Conservation (phyloP, 1,284 basidiomycete genomes). For the Cryptococcus amylolentus region DNA sequence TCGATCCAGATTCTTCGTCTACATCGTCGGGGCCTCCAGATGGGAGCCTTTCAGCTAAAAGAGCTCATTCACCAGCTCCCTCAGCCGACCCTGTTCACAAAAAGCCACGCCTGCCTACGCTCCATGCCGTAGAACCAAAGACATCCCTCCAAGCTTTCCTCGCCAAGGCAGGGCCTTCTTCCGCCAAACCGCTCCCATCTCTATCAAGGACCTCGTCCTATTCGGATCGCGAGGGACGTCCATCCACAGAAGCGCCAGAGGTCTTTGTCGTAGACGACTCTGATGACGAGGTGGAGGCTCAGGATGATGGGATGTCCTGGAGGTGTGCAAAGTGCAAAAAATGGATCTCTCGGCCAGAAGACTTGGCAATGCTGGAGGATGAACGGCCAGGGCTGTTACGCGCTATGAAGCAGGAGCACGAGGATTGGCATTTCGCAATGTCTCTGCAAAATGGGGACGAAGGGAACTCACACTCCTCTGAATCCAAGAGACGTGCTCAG, state of each 20-base stretch:
- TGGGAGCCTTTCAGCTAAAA: not conserved
- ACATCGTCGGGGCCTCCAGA: not conserved
- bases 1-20: too few relatives aligned
- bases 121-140: conserved; percentile 19
- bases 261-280: conserved; percentile 23
- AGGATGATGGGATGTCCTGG: conserved; percentile 12
- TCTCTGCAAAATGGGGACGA: conserved; percentile 56
- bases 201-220: not conserved
- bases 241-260: conserved; percentile 7
- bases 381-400: conserved; percentile 53
- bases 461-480: not conserved
- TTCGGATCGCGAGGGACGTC: conserved; percentile 19
- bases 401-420: conserved; percentile 65
- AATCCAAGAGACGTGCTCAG: not conserved
- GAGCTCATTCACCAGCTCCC: conserved; percentile 15
- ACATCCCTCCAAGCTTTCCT: conserved; percentile 34
- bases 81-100: conserved; percentile 11
- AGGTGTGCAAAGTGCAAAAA: conserved; percentile 29
- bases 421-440: conserved; percentile 81
- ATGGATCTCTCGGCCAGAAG: conserved; percentile 11
- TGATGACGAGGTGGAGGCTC: conserved; percentile 23
- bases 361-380: conserved; percentile 17
- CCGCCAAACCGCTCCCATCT: conserved; percentile 1
- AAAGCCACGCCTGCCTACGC: conserved; percentile 27
- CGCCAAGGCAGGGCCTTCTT: conserved; percentile 2